Conservation (phyloP, 2,329 filamentous ascomycete genomes). For the Verticillium dahliae region DNA sequence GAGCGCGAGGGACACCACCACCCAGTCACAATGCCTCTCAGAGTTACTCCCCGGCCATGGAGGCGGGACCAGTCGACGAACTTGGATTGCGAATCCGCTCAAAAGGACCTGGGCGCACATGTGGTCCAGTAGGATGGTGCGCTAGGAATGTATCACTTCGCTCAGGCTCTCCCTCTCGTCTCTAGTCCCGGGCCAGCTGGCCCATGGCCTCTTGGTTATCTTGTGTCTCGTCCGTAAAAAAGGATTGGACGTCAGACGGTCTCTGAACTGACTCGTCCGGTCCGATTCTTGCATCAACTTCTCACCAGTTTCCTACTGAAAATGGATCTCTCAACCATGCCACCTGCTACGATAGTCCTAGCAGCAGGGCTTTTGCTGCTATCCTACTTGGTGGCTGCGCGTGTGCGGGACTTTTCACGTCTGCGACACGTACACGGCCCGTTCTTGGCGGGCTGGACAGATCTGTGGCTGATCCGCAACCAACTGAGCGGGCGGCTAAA, state of each 20-base stretch:
- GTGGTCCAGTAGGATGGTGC: background rate
- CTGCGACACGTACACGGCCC: conserved; percentile 22
- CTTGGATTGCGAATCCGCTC: background rate
- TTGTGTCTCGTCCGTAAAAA: too few relatives aligned
- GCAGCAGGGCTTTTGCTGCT: background rate
- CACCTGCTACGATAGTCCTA: background rate
- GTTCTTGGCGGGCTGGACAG: conserved; percentile 17
- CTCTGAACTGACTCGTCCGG: background rate
- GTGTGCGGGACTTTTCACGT: conserved; percentile 7
- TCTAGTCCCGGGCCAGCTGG: background rate
- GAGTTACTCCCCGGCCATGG: background rate
- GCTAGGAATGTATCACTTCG: background rate
- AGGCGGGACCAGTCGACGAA: background rate
- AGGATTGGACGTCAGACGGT: background rate
- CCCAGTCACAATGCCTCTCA: background rate
- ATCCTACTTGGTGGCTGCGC: conserved; percentile 1
- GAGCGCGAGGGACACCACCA: background rate
- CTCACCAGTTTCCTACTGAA: background rate
- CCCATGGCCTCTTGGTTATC: too few relatives aligned
- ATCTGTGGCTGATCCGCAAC: conserved; percentile 20
- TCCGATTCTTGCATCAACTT: background rate
- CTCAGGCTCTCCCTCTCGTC: background rate
- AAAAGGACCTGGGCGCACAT: background rate
- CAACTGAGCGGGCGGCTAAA: conserved; percentile 15
- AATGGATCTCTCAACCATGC: background rate